Evolutionary conservation across 345 rosid species (phyloP).

Genomic region (Brassica incana): DNA sequence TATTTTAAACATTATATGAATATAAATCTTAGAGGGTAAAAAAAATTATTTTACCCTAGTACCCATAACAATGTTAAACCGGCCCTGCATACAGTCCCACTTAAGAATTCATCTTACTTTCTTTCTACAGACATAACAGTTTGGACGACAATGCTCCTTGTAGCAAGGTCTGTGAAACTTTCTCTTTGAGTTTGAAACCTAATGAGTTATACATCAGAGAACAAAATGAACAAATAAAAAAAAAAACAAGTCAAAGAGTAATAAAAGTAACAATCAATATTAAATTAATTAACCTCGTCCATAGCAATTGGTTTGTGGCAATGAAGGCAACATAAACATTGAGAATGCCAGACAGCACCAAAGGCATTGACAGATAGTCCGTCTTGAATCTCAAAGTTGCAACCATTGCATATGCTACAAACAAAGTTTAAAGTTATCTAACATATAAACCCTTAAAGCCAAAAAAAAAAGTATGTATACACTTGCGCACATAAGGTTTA

Average conservation of each 20-base stretch:
- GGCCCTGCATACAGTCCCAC: neutral
- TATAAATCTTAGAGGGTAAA: too few relatives aligned
- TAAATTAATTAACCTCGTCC: constrained; percentile 48
- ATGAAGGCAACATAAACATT: constrained; percentile 41
- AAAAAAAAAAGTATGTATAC: too few relatives aligned
- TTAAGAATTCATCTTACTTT: constrained; percentile 9
- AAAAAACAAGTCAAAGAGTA: neutral
- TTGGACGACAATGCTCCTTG: neutral
- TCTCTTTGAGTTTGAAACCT: constrained; percentile 11
- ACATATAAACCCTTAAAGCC: too few relatives aligned
- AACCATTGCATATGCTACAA: too few relatives aligned
- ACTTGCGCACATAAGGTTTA: too few relatives aligned
- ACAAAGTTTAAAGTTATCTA: too few relatives aligned
- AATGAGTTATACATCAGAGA: neutral
- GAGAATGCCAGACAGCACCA: too few relatives aligned
- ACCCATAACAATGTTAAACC: too few relatives aligned
- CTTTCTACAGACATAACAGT: constrained; percentile 19
- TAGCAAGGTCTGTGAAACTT: constrained; percentile 19
- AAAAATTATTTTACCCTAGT: too few relatives aligned
- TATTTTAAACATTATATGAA: too few relatives aligned
- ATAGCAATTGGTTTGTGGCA: constrained; percentile 61
- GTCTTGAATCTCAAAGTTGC: too few relatives aligned
- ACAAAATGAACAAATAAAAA: neutral
- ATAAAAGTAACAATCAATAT: neutral
- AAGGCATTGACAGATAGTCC: too few relatives aligned